Conservation (phyloP, 768 basidiomycete genomes). For the Lactarius sanguifluus region DNA sequence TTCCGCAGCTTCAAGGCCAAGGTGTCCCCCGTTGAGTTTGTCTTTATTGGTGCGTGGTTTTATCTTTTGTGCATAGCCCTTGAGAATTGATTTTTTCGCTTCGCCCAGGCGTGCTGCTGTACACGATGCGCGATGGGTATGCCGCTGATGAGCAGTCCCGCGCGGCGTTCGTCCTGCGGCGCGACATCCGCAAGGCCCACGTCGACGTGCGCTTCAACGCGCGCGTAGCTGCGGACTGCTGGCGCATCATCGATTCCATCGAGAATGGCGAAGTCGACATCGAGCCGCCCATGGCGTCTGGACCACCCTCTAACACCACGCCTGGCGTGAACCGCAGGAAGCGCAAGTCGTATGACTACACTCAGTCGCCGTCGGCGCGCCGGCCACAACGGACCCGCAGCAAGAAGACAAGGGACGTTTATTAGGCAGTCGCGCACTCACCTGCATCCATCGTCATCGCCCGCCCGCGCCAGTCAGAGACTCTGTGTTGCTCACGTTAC, state of each 20-base stretch:
- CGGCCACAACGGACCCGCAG: not conserved
- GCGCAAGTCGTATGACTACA: conserved; percentile 11
- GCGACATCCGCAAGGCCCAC: conserved; percentile 53
- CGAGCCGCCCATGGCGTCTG: not conserved
- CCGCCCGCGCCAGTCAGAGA: too few species aligned
- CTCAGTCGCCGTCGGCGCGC: not conserved
- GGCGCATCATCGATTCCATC: conserved; percentile 50
- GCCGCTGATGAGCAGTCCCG: conserved; percentile 49
- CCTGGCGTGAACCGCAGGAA: not conserved
- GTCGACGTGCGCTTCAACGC: conserved; percentile 66
- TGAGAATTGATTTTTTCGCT: too few species aligned
- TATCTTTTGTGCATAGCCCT: too few species aligned
- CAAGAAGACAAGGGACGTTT: conserved; percentile 5
- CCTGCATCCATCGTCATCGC: too few species aligned
- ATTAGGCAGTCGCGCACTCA: too few species aligned
- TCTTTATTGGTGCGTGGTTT: conserved; percentile 64
- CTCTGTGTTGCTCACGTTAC: not conserved
- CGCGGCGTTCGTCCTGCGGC: conserved; percentile 58
- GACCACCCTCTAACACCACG: not conserved
- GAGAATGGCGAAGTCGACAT: conserved; percentile 31
- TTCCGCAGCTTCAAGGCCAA: conserved; percentile 45
- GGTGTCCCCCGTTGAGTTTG: conserved; percentile 73
- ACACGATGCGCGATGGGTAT: conserved; percentile 45
- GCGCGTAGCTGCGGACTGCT: conserved; percentile 53
- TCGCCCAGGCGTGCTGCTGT: conserved; percentile 63